Evolutionary conservation across 352 stramenopile species (phyloP).

Genomic region (Phytophthora sp.): DNA sequence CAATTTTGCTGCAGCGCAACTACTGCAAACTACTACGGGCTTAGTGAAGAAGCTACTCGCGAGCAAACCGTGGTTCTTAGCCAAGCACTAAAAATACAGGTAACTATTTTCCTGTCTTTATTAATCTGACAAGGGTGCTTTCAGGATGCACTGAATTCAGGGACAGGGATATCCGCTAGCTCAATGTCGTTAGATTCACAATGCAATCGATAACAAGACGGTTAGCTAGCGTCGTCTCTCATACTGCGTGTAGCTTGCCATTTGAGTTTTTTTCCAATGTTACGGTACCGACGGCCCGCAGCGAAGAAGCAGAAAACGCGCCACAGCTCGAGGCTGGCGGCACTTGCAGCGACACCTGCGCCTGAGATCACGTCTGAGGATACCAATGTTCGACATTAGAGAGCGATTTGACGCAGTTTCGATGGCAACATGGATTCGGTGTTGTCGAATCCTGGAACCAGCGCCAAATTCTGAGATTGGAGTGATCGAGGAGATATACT

Average conservation of each 20-base stretch:
- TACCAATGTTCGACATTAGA: neutral
- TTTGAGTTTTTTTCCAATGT: constrained; percentile 4
- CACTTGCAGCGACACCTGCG: neutral
- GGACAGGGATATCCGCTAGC: neutral
- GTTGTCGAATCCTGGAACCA: neutral
- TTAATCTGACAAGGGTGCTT: neutral
- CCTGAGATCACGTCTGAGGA: neutral
- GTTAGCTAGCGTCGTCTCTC: constrained; percentile 12
- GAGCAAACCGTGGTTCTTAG: neutral
- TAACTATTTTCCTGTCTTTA: neutral
- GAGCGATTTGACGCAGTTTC: neutral
- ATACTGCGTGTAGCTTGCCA: neutral
- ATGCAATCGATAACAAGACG: neutral
- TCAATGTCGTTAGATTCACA: neutral
- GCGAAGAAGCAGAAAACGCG: constrained; percentile 8
- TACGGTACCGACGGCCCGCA: neutral
- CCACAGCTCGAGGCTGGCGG: neutral
- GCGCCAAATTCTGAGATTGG: constrained; percentile 81
- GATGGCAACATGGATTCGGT: neutral
- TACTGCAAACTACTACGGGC: neutral
- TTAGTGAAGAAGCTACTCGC: neutral
- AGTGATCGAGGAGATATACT: constrained; percentile 95
- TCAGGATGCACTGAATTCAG: constrained; percentile 2
- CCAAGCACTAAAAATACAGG: constrained; percentile 12
- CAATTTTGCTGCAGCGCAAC: neutral